Evolutionary conservation across 768 basidiomycete genomes (phyloP).

Genomic region (Panaeolus cyanescens): DNA sequence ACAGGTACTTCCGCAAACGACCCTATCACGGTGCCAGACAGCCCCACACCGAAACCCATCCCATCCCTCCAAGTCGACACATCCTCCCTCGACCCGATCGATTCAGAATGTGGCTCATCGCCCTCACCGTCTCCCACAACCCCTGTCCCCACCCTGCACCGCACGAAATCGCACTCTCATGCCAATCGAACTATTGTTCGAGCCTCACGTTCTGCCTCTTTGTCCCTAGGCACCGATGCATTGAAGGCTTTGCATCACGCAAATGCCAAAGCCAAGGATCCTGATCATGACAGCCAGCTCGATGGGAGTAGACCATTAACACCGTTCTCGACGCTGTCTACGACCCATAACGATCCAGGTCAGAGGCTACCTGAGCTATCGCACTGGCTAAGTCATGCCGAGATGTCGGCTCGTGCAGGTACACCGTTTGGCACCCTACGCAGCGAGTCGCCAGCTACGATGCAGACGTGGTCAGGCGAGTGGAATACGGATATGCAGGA

Average conservation of each 20-base stretch:
- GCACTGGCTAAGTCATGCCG: constrained; percentile 10
- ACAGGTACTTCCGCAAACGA: neutral
- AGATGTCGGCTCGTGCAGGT: neutral
- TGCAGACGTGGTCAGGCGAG: constrained; percentile 27
- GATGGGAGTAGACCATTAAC: neutral
- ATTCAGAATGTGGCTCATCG: neutral
- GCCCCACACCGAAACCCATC: neutral
- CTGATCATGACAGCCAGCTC: neutral
- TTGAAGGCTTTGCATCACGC: neutral
- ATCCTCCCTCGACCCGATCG: neutral
- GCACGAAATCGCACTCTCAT: neutral
- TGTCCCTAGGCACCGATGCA: neutral
- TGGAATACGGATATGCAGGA: constrained; percentile 29
- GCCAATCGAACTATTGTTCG: neutral
- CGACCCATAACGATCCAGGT: neutral
- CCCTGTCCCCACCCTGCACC: neutral
- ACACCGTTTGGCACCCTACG: constrained; percentile 3
- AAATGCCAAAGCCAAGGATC: neutral
- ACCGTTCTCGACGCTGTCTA: neutral
- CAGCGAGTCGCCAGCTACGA: constrained; percentile 9
- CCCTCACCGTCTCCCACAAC: neutral
- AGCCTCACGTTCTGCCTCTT: neutral
- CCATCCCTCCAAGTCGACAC: neutral
- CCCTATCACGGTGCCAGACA: no score
- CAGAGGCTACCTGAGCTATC: constrained; percentile 12